Evolutionary conservation across 129 eudicot genomes (phyloP).

Genomic region (Chrysanthemum makinoi): DNA sequence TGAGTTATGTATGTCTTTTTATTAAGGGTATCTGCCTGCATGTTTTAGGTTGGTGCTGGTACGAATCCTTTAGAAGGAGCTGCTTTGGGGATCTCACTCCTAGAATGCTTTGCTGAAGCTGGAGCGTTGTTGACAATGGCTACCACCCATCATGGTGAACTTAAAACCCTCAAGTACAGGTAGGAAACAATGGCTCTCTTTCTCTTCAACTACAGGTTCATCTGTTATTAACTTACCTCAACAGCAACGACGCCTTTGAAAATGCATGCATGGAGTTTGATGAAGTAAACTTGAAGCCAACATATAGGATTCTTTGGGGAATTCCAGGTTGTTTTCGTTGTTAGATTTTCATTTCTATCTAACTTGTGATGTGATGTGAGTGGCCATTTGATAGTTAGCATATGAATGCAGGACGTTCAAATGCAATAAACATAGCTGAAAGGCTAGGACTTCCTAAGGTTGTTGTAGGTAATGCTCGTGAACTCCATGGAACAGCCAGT

Average conservation of each 20-base stretch:
- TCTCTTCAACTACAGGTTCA: constrained; percentile 13
- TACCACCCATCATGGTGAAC: constrained; percentile 98
- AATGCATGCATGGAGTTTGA: constrained; percentile 99
- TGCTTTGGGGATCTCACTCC: constrained; percentile 90
- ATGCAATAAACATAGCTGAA: constrained; percentile 92
- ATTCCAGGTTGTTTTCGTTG: constrained; percentile 67
- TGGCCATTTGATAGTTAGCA: constrained; percentile 9
- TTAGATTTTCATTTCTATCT: constrained; percentile 19
- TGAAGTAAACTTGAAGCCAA: constrained; percentile 90
- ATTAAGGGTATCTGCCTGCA: constrained; percentile 11
- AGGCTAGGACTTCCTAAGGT: constrained; percentile 67
- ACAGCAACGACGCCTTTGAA: constrained; percentile 87
- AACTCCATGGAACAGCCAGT: constrained; percentile 90
- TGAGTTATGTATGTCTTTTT: constrained; percentile 12
- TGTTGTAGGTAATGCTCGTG: constrained; percentile 68
- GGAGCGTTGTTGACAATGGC: constrained; percentile 79
- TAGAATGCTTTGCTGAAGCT: constrained; percentile 85
- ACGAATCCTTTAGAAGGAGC: constrained; percentile 99
- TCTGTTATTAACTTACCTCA: constrained; percentile 1
- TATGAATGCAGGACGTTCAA: constrained; percentile 76
- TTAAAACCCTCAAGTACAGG: constrained; percentile 96
- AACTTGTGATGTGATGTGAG: constrained; percentile 13
- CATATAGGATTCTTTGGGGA: constrained; percentile 97
- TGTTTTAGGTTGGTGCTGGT: constrained; percentile 90
- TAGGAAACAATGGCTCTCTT: constrained; percentile 21